phyloP scores from a whole-genome alignment of 345 rosid species.

The Theobroma cacao region DNA sequence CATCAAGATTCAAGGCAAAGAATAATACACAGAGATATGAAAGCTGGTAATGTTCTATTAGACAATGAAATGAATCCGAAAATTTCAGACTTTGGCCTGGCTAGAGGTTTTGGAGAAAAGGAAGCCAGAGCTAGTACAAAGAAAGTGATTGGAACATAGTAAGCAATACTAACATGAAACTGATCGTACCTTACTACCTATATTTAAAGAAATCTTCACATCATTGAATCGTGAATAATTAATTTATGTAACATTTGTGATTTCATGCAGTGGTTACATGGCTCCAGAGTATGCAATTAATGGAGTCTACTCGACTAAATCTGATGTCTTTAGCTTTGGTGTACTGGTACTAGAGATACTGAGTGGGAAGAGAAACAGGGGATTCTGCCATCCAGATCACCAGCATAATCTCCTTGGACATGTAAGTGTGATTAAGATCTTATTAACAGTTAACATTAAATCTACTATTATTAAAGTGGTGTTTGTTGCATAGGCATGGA shows the following conservation, averaged over 20 bases:
- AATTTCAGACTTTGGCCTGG: conserved; percentile 40
- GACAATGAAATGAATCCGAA: conserved; percentile 31
- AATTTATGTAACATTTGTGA: too few species aligned
- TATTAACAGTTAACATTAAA: not conserved
- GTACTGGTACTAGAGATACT: conserved; percentile 46
- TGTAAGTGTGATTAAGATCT: not conserved
- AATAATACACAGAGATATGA: conserved; percentile 42
- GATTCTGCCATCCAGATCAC: conserved; percentile 20
- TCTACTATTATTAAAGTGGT: not conserved
- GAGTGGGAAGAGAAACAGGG: conserved; percentile 35
- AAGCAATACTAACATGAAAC: conserved; percentile 11
- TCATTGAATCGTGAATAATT: not conserved
- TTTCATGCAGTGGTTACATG: conserved; percentile 32
- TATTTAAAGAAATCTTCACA: too few species aligned
- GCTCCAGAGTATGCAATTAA: conserved; percentile 39
- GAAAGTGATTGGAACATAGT: conserved; percentile 46
- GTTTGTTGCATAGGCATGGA: conserved; percentile 36
- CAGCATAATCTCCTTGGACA: conserved; percentile 25
- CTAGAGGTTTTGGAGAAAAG: conserved; percentile 25
- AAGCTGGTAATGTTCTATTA: conserved; percentile 26
- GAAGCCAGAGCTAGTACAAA: conserved; percentile 26
- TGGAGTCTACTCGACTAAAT: conserved; percentile 40
- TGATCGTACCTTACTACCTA: not conserved
- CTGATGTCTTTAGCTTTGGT: conserved; percentile 49
- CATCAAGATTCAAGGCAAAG: conserved; percentile 46